These are phyloP conservation scores for Trichocomaceae sp. DNA, from an alignment of 2,329 filamentous ascomycete genomes.

Conservation along the genomic window DNA sequence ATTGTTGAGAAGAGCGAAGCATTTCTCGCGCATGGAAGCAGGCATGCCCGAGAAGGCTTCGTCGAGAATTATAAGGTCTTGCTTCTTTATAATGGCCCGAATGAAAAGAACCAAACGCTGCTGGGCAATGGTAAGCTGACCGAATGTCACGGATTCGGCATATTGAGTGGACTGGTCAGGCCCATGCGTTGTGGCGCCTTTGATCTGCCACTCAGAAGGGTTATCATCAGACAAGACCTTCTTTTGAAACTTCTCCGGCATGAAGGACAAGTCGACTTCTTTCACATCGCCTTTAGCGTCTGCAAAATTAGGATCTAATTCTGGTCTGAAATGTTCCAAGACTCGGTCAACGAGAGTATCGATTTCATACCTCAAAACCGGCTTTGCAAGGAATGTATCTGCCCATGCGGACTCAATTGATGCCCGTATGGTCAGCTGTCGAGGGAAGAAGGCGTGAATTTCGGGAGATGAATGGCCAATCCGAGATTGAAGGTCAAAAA, in stretches of 20 bases:
- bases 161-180: slow-evolving; percentile 42
- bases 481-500: slow-evolving; percentile 84
- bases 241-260: slow-evolving; percentile 1
- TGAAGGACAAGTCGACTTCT: slow-evolving; percentile 8
- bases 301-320: slow-evolving; percentile 55
- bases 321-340: slow-evolving; percentile 68
- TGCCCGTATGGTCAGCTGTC: slow-evolving; percentile 63
- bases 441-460: slow-evolving; percentile 87
- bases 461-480: slow-evolving; percentile 93
- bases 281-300: background rate
- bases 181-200: background rate
- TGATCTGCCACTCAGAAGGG: background rate
- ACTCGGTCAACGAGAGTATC: slow-evolving; percentile 59
- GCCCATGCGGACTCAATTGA: slow-evolving; percentile 83
- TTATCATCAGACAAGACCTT: background rate
- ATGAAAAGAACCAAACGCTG: slow-evolving; percentile 84
- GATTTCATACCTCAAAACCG: slow-evolving; percentile 55
- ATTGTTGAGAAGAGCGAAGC: slow-evolving; percentile 67
- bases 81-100: slow-evolving; percentile 69
- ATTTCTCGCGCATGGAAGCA: slow-evolving; percentile 74
- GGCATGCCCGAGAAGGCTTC: slow-evolving; percentile 87
- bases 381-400: slow-evolving; percentile 70
- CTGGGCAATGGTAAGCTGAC: slow-evolving; percentile 43
- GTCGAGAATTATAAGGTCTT: slow-evolving; percentile 76
- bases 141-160: slow-evolving; percentile 72